Conservation (phyloP, 106 monocot genomes). For the Acanthochlamys bracteata region DNA sequence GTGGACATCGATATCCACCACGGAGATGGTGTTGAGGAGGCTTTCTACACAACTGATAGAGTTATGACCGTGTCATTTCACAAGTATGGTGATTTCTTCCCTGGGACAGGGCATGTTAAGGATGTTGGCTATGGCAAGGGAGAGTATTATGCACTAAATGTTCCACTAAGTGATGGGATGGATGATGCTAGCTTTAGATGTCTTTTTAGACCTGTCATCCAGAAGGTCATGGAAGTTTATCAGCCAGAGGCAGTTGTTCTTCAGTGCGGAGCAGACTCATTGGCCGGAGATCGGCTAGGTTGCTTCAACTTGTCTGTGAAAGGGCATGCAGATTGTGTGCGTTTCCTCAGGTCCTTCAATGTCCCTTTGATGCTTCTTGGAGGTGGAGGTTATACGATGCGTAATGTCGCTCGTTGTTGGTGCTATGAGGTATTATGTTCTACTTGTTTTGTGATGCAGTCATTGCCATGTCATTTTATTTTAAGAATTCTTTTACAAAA, state of each 20-base stretch:
- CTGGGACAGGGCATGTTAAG: constrained; percentile 4
- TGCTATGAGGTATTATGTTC: constrained; percentile 10
- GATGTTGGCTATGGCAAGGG: constrained; percentile 2
- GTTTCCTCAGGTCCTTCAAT: constrained; percentile 13
- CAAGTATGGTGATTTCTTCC: constrained; percentile 11
- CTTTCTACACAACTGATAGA: constrained; percentile 13
- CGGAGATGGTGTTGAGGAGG: constrained; percentile 17
- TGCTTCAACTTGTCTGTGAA: constrained; percentile 8
- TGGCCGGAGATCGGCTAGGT: constrained; percentile 10
- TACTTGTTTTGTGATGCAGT: background rate
- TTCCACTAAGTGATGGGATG: constrained; percentile 11
- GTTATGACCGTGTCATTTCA: constrained; percentile 15
- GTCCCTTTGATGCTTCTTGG: constrained; percentile 11
- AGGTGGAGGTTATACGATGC: constrained; percentile 15
- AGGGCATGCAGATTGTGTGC: constrained; percentile 9
- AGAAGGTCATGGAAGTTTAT: constrained; percentile 11
- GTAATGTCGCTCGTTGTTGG: constrained; percentile 20
- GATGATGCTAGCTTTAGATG: constrained; percentile 8
- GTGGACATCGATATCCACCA: constrained; percentile 14
- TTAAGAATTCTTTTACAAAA: background rate
- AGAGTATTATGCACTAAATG: constrained; percentile 13
- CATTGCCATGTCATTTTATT: background rate
- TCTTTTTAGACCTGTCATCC: constrained; percentile 7
- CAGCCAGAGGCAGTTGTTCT: constrained; percentile 13
- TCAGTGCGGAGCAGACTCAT: constrained; percentile 13